Conservation (phyloP, 2,329 filamentous ascomycete genomes). For the Ilyonectria sp. region DNA sequence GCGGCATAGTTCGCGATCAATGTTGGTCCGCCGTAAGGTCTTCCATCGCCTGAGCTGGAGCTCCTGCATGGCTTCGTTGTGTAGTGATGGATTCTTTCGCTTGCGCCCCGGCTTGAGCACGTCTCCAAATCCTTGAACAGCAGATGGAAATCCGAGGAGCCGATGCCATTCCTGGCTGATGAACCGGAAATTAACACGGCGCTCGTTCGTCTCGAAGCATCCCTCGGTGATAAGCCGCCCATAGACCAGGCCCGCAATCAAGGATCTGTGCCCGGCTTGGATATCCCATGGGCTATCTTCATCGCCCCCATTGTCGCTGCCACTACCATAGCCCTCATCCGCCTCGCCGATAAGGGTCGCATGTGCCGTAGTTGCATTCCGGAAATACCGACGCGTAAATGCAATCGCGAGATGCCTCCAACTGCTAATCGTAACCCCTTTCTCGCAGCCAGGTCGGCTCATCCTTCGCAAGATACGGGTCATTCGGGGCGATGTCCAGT, state of each 20-base stretch:
- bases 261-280: constrained; percentile 3
- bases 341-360: constrained; percentile 2
- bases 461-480: background rate
- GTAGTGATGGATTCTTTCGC: constrained; percentile 7
- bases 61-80: constrained; percentile 6
- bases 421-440: constrained; percentile 1
- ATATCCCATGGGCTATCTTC: constrained; percentile 9
- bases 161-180: constrained; percentile 10
- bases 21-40: background rate
- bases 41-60: constrained; percentile 9
- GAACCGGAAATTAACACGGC: background rate
- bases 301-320: background rate
- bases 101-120: constrained; percentile 3
- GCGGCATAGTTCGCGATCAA: background rate
- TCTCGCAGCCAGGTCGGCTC: background rate
- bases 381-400: constrained; percentile 15
- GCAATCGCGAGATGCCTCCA: background rate
- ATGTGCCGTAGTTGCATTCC: constrained; percentile 9
- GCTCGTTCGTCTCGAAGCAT: constrained; percentile 6
- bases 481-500: background rate
- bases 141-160: constrained; percentile 5
- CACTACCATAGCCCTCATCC: constrained; percentile 9
- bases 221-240: constrained; percentile 4
- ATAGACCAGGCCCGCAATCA: constrained; percentile 13
- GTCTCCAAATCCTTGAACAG: constrained; percentile 2